Percentiles rank a stretch among this genome's conserved stretches.
phyloP scores from a whole-genome alignment of 495 filamentous ascomycete species.

The Filosporella fistucella region DNA sequence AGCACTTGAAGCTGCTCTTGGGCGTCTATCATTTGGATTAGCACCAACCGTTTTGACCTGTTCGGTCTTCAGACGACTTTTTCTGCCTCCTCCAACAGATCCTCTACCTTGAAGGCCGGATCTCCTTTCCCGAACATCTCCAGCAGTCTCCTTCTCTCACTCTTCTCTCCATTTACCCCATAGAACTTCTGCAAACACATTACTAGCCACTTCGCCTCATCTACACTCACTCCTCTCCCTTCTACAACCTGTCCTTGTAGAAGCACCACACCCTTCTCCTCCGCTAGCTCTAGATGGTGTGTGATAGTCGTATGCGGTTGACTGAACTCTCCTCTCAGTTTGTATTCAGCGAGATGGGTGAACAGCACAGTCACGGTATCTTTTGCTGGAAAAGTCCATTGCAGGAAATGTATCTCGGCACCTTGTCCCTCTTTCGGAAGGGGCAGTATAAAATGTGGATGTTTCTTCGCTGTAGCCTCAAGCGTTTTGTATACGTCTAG shows the following conservation, averaged over 20 bases:
- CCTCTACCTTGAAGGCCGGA: constrained; percentile 73
- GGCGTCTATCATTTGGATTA: neutral
- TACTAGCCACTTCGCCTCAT: constrained; percentile 84
- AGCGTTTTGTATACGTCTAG: constrained; percentile 65
- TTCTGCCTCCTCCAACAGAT: constrained; percentile 81
- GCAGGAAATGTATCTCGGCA: constrained; percentile 78
- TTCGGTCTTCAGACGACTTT: constrained; percentile 46
- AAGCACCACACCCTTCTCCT: constrained; percentile 70
- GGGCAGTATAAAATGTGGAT: constrained; percentile 89
- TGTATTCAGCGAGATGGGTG: constrained; percentile 87
- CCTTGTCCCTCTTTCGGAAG: constrained; percentile 68
- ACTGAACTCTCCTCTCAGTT: constrained; percentile 82
- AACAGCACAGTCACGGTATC: constrained; percentile 81
- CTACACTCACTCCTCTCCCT: constrained; percentile 68
- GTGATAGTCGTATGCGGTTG: constrained; percentile 90
- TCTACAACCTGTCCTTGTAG: constrained; percentile 77
- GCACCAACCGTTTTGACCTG: too few relatives aligned
- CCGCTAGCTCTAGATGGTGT: constrained; percentile 76
- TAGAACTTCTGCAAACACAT: constrained; percentile 96
- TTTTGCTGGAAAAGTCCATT: constrained; percentile 64
- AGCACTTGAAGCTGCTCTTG: neutral
- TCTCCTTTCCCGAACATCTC: constrained; percentile 80
- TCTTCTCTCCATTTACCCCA: constrained; percentile 48
- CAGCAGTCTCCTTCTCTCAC: constrained; percentile 58
- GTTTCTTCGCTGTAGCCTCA: constrained; percentile 56